Evolutionary conservation across 768 basidiomycete genomes (phyloP).

Genomic region (Podaxis sp.): DNA sequence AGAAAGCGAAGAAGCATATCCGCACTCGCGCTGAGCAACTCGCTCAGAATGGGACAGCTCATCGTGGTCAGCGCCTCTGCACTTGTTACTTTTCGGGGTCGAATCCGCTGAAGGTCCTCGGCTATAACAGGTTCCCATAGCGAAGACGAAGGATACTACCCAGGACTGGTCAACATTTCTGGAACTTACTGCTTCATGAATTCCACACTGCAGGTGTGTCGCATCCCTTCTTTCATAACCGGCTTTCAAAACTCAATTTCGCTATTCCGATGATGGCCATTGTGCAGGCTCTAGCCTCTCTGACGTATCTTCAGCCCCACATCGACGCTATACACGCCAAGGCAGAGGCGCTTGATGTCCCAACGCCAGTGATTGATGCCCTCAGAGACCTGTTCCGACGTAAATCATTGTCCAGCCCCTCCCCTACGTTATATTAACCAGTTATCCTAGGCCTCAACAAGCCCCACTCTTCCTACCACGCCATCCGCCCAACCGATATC

Average conservation of each 20-base stretch:
- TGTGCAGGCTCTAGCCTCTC: conserved; percentile 79
- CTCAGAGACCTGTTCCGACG: conserved; percentile 69
- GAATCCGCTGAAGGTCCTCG: neutral
- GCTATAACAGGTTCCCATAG: conserved; percentile 17
- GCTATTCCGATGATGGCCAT: conserved; percentile 2
- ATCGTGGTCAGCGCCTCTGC: conserved; percentile 19
- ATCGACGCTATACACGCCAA: conserved; percentile 72
- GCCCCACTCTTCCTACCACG: conserved; percentile 51
- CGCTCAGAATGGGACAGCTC: conserved; percentile 37
- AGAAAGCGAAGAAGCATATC: conserved; percentile 47
- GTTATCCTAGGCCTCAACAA: conserved; percentile 56
- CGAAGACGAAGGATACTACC: conserved; percentile 59
- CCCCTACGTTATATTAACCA: conserved; percentile 6
- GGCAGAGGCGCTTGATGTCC: conserved; percentile 78
- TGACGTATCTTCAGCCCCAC: conserved; percentile 78
- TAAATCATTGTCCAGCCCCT: conserved; percentile 29
- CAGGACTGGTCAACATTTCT: conserved; percentile 92
- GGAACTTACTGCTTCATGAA: conserved; percentile 99
- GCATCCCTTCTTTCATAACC: neutral
- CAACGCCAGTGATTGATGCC: conserved; percentile 84
- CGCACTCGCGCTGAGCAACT: conserved; percentile 60
- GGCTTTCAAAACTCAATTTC: neutral
- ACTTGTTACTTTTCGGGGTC: conserved; percentile 2
- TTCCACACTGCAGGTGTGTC: conserved; percentile 81
- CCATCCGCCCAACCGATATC: conserved; percentile 71